phyloP scores from a whole-genome alignment of 1,284 basidiomycete genomes.

The Jaminaea rosea region DNA sequence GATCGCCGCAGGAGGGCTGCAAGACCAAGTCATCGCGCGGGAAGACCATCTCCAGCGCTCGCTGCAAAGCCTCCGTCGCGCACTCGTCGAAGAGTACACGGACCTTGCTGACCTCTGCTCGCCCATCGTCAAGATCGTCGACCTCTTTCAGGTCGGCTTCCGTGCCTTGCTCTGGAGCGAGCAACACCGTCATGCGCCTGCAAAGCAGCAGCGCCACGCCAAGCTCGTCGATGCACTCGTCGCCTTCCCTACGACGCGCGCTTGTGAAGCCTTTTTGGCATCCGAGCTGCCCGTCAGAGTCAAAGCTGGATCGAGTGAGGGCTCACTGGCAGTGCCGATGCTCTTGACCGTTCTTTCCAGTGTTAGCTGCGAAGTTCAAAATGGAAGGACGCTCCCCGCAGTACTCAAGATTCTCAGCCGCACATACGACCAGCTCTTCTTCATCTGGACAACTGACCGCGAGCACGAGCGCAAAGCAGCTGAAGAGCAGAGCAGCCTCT shows the following conservation, averaged over 20 bases:
- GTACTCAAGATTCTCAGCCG: slow-evolving; percentile 50
- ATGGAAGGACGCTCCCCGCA: slow-evolving; percentile 15
- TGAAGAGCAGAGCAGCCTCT: slow-evolving; percentile 65
- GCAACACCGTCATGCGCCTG: not conserved
- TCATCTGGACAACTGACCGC: slow-evolving; percentile 74
- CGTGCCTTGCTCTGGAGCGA: slow-evolving; percentile 50
- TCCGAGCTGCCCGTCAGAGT: slow-evolving; percentile 27
- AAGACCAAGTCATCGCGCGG: slow-evolving; percentile 24
- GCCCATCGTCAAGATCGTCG: slow-evolving; percentile 59
- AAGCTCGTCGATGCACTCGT: slow-evolving; percentile 30
- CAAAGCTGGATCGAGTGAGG: slow-evolving; percentile 13
- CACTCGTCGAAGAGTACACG: slow-evolving; percentile 36
- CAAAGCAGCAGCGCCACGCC: slow-evolving; percentile 5
- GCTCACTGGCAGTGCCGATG: slow-evolving; percentile 4
- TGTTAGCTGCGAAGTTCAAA: slow-evolving; percentile 51
- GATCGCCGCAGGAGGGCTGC: not conserved
- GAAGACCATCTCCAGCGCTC: slow-evolving; percentile 44
- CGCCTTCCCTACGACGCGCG: slow-evolving; percentile 35
- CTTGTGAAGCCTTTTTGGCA: slow-evolving; percentile 21
- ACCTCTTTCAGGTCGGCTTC: slow-evolving; percentile 67
- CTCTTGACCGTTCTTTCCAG: slow-evolving; percentile 50
- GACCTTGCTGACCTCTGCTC: slow-evolving; percentile 61
- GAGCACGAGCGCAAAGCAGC: slow-evolving; percentile 61
- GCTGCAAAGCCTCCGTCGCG: not conserved
- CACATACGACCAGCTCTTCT: slow-evolving; percentile 63